Base-by-base conservation (phyloP, 2,329 filamentous ascomycete genomes). In the Aspergillus ibericus region DNA sequence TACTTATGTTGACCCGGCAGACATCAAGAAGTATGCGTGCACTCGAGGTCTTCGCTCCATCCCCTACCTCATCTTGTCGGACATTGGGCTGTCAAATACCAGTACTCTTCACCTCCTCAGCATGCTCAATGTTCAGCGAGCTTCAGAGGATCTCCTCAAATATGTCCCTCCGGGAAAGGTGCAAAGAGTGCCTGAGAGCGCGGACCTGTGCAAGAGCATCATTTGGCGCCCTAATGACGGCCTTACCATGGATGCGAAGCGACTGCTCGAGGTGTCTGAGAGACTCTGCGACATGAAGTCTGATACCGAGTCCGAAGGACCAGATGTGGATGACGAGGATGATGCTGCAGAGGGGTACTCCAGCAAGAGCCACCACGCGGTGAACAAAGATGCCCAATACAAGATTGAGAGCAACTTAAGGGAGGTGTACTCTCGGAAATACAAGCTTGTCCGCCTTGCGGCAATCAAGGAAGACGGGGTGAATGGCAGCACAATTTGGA, bases 21-120 rank as follows among this genome's bases (percentile, higher is more conserved):
- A 71, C 8, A 27, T 70, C 22, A 65, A 65, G 51, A 60, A 56
- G n/a, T 74, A 65, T 47, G 59, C 71, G 3, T 72, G 70, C 48
- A 72, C 71, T 15, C 65, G 72, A 12, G 73, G 73, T 4, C 64
- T 75, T 32, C 70, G 69, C 27, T 75, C 73, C 3, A 64, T 75
- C n/a, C 71, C 73, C n/a, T 73, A 70, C 52, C 50, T 75, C 5
- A 65, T 73, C 34, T 49, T 75, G 16, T 66, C 68, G 2, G 60
- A 70, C 22, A 60, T 66, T 8, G 60, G 51, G 18, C 65, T 68
- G 53, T 68, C 66, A 1, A 66, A 63, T 40, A 67, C 59, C 47
- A 63, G 65, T 13, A 65, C 68, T 1, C 59, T 72, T 13, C 72
- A 74, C 53, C 54, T 75, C 7, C 59, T 70, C 6, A 68, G 61